Conservation (phyloP, 2,329 filamentous ascomycete genomes). For the Venturia nashicola region DNA sequence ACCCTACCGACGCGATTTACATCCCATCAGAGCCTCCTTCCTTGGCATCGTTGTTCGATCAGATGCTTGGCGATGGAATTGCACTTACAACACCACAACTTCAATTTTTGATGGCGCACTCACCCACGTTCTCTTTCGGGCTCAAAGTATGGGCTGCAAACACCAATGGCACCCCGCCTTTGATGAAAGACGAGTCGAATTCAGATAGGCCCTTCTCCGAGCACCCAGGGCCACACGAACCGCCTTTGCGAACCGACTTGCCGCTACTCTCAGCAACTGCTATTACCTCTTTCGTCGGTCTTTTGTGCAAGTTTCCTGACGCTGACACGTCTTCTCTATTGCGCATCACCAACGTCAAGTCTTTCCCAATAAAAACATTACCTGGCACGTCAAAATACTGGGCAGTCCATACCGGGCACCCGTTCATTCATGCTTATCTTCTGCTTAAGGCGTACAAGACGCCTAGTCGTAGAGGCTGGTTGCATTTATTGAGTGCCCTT, state of each 20-base stretch:
- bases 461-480: background rate
- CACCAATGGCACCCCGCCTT: background rate
- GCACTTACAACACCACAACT: conserved; percentile 39
- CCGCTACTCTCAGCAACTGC: background rate
- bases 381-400: background rate
- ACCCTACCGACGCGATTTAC: conserved; percentile 2
- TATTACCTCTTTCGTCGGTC: background rate
- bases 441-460: background rate
- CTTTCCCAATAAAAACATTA: background rate
- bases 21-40: conserved; percentile 37
- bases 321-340: background rate
- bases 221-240: background rate
- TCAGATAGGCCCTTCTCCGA: background rate
- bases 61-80: conserved; percentile 42
- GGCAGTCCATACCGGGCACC: background rate
- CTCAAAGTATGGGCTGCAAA: conserved; percentile 5
- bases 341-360: background rate
- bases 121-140: conserved; percentile 5
- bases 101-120: conserved; percentile 37
- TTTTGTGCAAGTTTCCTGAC: background rate
- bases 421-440: background rate
- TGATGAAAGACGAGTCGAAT: background rate
- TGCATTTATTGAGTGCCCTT: background rate
- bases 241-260: background rate
- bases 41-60: conserved; percentile 43